Conservation (phyloP, 176 grass and related monocot species). For the Eleusine indica region DNA sequence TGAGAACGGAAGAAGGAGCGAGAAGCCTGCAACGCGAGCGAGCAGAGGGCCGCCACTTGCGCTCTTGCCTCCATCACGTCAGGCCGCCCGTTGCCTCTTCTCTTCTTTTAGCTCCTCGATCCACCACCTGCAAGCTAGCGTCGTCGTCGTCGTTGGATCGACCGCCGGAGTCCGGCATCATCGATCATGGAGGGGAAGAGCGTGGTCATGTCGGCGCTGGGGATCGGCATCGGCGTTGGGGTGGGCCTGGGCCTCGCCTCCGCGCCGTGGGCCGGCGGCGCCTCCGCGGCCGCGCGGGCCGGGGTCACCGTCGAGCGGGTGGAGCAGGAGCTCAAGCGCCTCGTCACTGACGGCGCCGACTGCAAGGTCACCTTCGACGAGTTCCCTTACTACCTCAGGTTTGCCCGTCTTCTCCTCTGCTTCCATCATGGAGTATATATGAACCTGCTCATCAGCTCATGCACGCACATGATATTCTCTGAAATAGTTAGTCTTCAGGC, state of each 20-base stretch:
- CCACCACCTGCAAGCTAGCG: background rate
- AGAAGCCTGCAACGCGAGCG: conserved; percentile 34
- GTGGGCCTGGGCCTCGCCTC: conserved; percentile 83
- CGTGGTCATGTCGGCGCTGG: conserved; percentile 87
- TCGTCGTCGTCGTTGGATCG: background rate
- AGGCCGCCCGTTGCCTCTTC: conserved; percentile 18
- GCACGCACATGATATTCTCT: background rate
- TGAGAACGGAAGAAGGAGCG: background rate
- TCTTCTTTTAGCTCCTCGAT: background rate
- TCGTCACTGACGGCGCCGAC: conserved; percentile 53
- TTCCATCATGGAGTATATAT: no score
- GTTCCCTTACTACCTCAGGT: conserved; percentile 43
- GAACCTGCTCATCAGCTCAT: no score
- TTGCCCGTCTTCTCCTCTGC: background rate
- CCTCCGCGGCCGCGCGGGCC: background rate
- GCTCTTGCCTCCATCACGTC: conserved; percentile 37
- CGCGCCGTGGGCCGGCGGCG: conserved; percentile 44
- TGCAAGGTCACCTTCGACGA: conserved; percentile 88
- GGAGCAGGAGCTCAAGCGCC: conserved; percentile 74
- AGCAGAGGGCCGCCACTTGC: conserved; percentile 42
- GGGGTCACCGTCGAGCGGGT: conserved; percentile 68
- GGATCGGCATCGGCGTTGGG: conserved; percentile 82
- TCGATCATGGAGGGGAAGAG: conserved; percentile 80
- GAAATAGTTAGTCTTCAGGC: background rate
- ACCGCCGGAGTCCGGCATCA: background rate